phyloP scores from a whole-genome alignment of 495 filamentous ascomycete genomes.

The Chaetomidium leptoderma region DNA sequence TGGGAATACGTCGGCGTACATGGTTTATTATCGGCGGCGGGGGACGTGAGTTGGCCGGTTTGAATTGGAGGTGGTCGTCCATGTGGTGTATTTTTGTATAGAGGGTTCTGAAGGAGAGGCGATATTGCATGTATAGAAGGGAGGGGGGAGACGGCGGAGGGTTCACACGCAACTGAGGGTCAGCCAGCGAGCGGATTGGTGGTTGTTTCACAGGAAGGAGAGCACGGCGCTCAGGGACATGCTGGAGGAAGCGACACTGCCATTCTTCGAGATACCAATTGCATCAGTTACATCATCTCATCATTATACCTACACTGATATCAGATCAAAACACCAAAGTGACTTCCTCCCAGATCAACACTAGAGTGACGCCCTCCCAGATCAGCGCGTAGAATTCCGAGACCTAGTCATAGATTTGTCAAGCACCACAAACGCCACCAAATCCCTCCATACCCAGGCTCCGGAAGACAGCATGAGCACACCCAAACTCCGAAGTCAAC shows the following conservation, averaged over 20 bases:
- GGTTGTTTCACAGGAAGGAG: neutral
- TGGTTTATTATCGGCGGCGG: slow-evolving; percentile 29
- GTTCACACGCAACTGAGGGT: neutral
- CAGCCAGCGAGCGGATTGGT: neutral
- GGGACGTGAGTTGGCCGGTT: slow-evolving; percentile 12
- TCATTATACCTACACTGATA: neutral
- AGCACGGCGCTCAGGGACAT: slow-evolving; percentile 5
- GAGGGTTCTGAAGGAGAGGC: too few species aligned
- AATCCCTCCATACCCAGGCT: too few species aligned
- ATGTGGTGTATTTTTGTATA: neutral
- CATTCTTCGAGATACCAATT: slow-evolving; percentile 7
- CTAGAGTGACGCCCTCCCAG: too few species aligned
- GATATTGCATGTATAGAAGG: neutral
- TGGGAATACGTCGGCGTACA: slow-evolving; percentile 25
- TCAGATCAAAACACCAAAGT: too few species aligned
- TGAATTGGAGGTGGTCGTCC: too few species aligned
- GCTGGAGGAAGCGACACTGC: neutral
- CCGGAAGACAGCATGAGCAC: neutral
- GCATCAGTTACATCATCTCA: neutral
- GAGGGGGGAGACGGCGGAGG: too few species aligned
- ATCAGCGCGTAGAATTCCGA: too few species aligned
- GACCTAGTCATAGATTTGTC: too few species aligned
- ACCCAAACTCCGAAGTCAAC: neutral
- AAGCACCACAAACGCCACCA: too few species aligned
- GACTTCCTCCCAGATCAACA: too few species aligned